Conservation (phyloP, 2,329 filamentous ascomycete species). For the Neofusicoccum kwambonambiense region DNA sequence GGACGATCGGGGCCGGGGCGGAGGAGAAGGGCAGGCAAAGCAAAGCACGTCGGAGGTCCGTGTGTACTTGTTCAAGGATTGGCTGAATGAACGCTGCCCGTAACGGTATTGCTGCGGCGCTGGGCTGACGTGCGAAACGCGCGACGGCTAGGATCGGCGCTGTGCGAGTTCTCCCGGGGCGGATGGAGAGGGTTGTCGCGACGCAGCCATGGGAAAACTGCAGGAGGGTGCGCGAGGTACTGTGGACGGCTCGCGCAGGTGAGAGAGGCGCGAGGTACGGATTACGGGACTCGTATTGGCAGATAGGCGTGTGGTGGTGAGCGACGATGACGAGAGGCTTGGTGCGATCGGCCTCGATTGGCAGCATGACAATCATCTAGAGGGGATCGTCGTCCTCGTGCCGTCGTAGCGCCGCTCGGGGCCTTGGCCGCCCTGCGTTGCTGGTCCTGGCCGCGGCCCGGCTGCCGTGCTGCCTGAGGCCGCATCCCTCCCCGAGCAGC, state of each 20-base stretch:
- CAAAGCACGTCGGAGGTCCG: not conserved
- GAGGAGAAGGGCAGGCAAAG: not conserved
- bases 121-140: slow-evolving; percentile 14
- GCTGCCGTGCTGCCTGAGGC: slow-evolving; percentile 5
- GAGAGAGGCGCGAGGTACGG: not conserved
- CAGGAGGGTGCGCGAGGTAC: not conserved
- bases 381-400: slow-evolving; percentile 11
- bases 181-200: not conserved
- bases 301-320: slow-evolving; percentile 8
- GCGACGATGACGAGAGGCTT: slow-evolving; percentile 10
- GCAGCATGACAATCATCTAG: slow-evolving; percentile 13
- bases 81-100: not conserved
- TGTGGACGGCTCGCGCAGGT: not conserved
- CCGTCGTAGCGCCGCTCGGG: slow-evolving; percentile 5
- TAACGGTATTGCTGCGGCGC: slow-evolving; percentile 7
- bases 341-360: slow-evolving; percentile 10
- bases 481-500: not conserved
- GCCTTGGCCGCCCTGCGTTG: not conserved
- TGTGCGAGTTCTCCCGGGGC: not conserved
- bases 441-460: slow-evolving; percentile 3
- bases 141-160: slow-evolving; percentile 13
- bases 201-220: slow-evolving; percentile 1
- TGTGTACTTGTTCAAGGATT: not conserved
- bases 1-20: slow-evolving; percentile 23
- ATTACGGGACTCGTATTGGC: not conserved